Conservation (phyloP, 257 asterid genomes). For the Handroanthus guayacan region DNA sequence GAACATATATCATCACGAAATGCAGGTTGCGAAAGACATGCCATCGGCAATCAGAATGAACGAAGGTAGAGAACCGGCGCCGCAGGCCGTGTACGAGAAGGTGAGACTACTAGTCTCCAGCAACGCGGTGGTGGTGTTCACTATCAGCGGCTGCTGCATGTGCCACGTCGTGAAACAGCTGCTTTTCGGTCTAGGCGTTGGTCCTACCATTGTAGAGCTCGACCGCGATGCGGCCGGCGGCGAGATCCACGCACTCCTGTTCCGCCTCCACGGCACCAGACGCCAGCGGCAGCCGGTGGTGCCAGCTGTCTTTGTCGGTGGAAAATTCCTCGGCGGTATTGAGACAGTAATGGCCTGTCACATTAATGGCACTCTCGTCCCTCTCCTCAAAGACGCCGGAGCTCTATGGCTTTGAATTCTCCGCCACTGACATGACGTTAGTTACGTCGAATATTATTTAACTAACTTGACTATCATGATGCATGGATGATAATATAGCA, state of each 20-base stretch:
- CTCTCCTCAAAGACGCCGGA: slow-evolving; percentile 85
- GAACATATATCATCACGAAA: slow-evolving; percentile 17
- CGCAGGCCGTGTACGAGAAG: slow-evolving; percentile 57
- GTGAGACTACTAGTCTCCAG: slow-evolving; percentile 56
- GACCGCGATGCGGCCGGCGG: slow-evolving; percentile 67
- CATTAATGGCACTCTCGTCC: slow-evolving; percentile 82
- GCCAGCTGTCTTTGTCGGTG: slow-evolving; percentile 87
- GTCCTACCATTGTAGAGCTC: slow-evolving; percentile 80
- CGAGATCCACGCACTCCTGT: slow-evolving; percentile 60
- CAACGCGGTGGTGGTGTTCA: slow-evolving; percentile 90
- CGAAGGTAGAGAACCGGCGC: slow-evolving; percentile 34
- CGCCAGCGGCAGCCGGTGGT: slow-evolving; percentile 52
- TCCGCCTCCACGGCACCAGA: slow-evolving; percentile 46
- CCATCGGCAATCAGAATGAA: slow-evolving; percentile 35
- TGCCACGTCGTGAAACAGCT: slow-evolving; percentile 90
- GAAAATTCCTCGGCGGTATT: slow-evolving; percentile 80
- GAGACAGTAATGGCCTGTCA: slow-evolving; percentile 85
- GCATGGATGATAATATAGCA: not conserved
- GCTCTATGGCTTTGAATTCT: slow-evolving; percentile 80
- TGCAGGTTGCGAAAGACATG: slow-evolving; percentile 64
- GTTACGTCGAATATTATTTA: not conserved
- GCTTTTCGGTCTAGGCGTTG: slow-evolving; percentile 86
- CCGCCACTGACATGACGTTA: not conserved
- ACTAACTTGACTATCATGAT: not conserved
- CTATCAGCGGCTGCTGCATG: slow-evolving; percentile 87